These are phyloP conservation scores for Kodamaea sp. DNA, from an alignment of 1,139 yeast genomes.

Conservation along the genomic window DNA sequence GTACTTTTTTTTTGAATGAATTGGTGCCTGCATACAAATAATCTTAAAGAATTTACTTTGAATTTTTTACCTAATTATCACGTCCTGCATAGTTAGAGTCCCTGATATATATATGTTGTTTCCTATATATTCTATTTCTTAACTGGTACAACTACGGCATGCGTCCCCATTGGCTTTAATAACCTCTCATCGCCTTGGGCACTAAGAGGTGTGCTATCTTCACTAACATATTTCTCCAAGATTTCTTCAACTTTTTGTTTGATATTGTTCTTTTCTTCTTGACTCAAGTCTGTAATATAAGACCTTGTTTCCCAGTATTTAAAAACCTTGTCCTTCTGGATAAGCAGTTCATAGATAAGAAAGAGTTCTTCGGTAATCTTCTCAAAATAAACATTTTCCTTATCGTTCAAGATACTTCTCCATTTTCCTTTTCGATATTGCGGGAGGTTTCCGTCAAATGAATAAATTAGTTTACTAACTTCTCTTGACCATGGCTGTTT, in stretches of 20 bases:
- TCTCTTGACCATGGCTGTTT: constrained; percentile 25
- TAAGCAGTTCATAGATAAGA: constrained; percentile 28
- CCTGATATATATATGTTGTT: not conserved
- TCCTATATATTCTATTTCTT: constrained; percentile 3
- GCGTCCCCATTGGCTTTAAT: constrained; percentile 15
- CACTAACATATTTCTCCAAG: constrained; percentile 14
- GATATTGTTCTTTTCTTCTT: constrained; percentile 31
- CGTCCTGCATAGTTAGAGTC: too few relatives aligned
- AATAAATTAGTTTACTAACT: constrained; percentile 25
- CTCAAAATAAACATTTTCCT: constrained; percentile 22
- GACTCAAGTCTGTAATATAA: constrained; percentile 48
- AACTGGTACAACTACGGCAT: constrained; percentile 13
- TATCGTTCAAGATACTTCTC: constrained; percentile 37
- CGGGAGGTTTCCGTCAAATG: constrained; percentile 44
- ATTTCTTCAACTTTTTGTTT: constrained; percentile 28
- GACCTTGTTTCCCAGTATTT: constrained; percentile 58
- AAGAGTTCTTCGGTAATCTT: constrained; percentile 30
- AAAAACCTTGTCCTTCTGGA: constrained; percentile 36
- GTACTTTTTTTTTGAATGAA: too few relatives aligned
- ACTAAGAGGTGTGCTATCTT: constrained; percentile 4
- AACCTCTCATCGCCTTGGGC: constrained; percentile 8
- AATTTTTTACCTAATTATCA: too few relatives aligned
- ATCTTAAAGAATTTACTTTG: too few relatives aligned
- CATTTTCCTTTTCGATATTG: constrained; percentile 55
- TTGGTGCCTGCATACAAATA: too few relatives aligned